These are phyloP conservation scores for Lindgomyces ingoldianus DNA, from an alignment of 495 filamentous ascomycete genomes.

Conservation along the genomic window DNA sequence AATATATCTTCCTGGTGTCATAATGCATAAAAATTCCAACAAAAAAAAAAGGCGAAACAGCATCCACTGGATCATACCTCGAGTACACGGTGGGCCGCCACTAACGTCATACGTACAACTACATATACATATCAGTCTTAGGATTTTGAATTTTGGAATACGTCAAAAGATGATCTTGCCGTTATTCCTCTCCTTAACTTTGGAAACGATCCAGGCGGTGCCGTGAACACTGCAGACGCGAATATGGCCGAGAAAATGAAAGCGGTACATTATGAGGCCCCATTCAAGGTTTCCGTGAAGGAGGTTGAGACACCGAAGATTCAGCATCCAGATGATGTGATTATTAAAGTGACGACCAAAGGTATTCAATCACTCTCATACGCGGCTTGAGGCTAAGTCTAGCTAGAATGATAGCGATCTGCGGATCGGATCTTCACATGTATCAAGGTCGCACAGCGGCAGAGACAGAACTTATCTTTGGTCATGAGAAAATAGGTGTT, in stretches of 20 bases:
- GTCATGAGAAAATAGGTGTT: slow-evolving; percentile 61
- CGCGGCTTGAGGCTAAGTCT: background rate
- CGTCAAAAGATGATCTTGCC: background rate
- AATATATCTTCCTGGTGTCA: background rate
- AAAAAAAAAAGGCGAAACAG: background rate
- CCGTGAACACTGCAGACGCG: background rate
- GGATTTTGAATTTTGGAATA: too few relatives aligned
- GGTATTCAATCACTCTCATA: slow-evolving; percentile 30
- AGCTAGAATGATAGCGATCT: slow-evolving; percentile 48
- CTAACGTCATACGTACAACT: background rate
- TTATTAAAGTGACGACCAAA: slow-evolving; percentile 60
- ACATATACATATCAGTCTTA: too few relatives aligned
- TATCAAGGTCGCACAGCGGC: slow-evolving; percentile 50
- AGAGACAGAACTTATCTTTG: slow-evolving; percentile 46
- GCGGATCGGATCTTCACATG: slow-evolving; percentile 54
- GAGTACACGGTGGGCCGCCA: background rate
- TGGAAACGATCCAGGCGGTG: background rate
- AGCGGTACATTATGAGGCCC: slow-evolving; percentile 57
- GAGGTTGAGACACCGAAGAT: slow-evolving; percentile 55
- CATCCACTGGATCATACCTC: background rate
- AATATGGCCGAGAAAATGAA: slow-evolving; percentile 46
- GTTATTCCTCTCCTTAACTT: background rate
- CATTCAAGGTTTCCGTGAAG: slow-evolving; percentile 54
- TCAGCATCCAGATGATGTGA: slow-evolving; percentile 56
- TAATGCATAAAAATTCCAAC: background rate